A percentile compares a stretch with the other conserved stretches of the same genome.
These are phyloP conservation scores for Cardamine resedifolia DNA, from an alignment of 345 rosid genomes.

Conservation along the genomic window DNA sequence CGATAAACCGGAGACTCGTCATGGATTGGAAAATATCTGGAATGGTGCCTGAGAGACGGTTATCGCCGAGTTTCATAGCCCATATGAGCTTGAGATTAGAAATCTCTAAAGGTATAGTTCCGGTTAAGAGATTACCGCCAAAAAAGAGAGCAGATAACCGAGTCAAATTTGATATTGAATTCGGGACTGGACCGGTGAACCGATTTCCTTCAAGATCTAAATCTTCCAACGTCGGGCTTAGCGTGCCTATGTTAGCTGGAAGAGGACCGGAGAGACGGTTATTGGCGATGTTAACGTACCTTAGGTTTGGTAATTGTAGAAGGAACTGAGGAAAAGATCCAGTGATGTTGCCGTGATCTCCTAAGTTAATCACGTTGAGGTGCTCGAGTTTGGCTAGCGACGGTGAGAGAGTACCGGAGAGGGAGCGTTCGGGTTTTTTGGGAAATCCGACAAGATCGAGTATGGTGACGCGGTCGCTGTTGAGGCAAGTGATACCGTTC, in stretches of 20 bases:
- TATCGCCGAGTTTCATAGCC: conserved; percentile 35
- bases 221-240: conserved; percentile 40
- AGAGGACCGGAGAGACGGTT: conserved; percentile 61
- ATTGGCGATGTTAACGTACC: conserved; percentile 53
- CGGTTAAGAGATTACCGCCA: conserved; percentile 52
- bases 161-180: conserved; percentile 48
- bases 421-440: conserved; percentile 32
- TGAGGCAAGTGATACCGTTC: conserved; percentile 50
- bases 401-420: conserved; percentile 67
- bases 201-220: conserved; percentile 52
- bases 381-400: conserved; percentile 45
- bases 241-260: conserved; percentile 45
- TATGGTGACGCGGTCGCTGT: conserved; percentile 47
- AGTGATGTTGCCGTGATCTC: conserved; percentile 39
- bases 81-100: conserved; percentile 43
- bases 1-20: conserved; percentile 40
- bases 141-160: conserved; percentile 48
- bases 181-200: conserved; percentile 60
- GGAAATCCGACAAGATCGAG: conserved; percentile 32
- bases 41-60: conserved; percentile 54
- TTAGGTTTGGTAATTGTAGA: conserved; percentile 49
- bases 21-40: conserved; percentile 57
- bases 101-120: conserved; percentile 48
- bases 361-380: conserved; percentile 32
- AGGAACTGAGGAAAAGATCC: conserved; percentile 58